Conservation (phyloP, 2,329 filamentous ascomycete species). For the Botrytis fragariae region DNA sequence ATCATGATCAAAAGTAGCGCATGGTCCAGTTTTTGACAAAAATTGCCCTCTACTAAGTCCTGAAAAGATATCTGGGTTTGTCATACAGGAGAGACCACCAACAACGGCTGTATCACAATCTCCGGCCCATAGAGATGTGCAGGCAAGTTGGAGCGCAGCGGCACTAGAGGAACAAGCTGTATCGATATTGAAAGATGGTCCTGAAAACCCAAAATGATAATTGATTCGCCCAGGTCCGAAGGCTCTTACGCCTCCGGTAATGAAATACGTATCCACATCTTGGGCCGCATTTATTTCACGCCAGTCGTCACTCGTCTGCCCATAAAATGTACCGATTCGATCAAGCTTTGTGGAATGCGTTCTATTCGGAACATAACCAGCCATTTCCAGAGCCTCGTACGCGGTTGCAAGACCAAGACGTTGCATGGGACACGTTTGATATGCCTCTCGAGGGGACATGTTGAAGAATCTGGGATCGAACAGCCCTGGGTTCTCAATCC, state of each 20-base stretch:
- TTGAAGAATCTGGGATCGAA: constrained; percentile 87
- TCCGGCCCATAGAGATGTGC: constrained; percentile 34
- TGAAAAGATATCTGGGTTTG: constrained; percentile 36
- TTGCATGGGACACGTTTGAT: constrained; percentile 79
- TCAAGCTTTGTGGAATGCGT: constrained; percentile 44
- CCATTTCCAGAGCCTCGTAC: constrained; percentile 80
- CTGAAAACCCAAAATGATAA: constrained; percentile 45
- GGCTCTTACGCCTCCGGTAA: constrained; percentile 37
- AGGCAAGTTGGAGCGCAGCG: constrained; percentile 40
- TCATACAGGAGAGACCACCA: constrained; percentile 37
- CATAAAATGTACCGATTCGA: constrained; percentile 38
- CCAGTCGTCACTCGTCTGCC: constrained; percentile 38
- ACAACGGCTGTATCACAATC: constrained; percentile 38
- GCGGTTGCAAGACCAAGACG: constrained; percentile 72
- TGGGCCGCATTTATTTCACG: constrained; percentile 37
- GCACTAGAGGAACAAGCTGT: constrained; percentile 44
- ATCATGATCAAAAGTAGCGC: constrained; percentile 48
- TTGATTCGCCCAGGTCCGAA: constrained; percentile 41
- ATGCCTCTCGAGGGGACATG: constrained; percentile 78
- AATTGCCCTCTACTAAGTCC: constrained; percentile 37
- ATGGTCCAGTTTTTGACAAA: constrained; percentile 43
- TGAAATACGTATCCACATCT: constrained; percentile 37
- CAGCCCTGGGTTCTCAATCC: constrained; percentile 65
- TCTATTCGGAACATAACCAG: constrained; percentile 59
- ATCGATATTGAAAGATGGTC: constrained; percentile 43